These are phyloP conservation scores for Ceratobasidium sp. DNA, from an alignment of 1,284 basidiomycete species.

Conservation along the genomic window DNA sequence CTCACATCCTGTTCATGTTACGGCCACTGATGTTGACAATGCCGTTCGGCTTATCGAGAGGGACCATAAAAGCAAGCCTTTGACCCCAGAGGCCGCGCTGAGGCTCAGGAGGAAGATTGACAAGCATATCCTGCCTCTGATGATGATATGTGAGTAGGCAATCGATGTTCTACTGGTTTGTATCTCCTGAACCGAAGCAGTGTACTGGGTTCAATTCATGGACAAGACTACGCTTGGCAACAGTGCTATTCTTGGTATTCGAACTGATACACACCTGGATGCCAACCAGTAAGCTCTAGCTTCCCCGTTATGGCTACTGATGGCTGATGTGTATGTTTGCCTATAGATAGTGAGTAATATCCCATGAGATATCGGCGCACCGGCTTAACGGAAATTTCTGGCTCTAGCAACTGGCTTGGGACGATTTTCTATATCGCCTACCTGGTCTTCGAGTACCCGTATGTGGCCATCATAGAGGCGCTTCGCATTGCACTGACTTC, in stretches of 20 bases:
- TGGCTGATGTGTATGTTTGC: not conserved
- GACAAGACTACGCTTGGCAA: slow-evolving; percentile 51
- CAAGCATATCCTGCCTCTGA: slow-evolving; percentile 52
- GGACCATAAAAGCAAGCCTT: slow-evolving; percentile 7
- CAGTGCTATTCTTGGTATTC: slow-evolving; percentile 53
- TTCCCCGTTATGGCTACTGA: not conserved
- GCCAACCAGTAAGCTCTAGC: slow-evolving; percentile 50
- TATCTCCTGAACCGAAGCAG: slow-evolving; percentile 4
- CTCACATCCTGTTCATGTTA: slow-evolving; percentile 42
- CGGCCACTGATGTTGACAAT: slow-evolving; percentile 36
- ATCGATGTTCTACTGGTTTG: not conserved
- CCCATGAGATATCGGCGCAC: no score
- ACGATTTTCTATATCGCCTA: slow-evolving; percentile 58
- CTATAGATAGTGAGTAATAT: slow-evolving; percentile 37
- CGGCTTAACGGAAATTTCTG: not conserved
- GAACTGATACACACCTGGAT: slow-evolving; percentile 53
- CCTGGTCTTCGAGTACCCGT: slow-evolving; percentile 55
- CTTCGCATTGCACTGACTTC: not conserved
- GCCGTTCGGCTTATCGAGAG: slow-evolving; percentile 23
- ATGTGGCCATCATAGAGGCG: slow-evolving; percentile 30
- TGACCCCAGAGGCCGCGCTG: slow-evolving; percentile 50
- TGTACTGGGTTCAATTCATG: slow-evolving; percentile 53
- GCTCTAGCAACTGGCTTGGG: slow-evolving; percentile 52
- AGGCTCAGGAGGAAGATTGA: slow-evolving; percentile 53
- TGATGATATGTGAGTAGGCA: slow-evolving; percentile 52